Base-by-base conservation (phyloP, 805 yeast genomes). In the Starmerella potacharoeniae region DNA sequence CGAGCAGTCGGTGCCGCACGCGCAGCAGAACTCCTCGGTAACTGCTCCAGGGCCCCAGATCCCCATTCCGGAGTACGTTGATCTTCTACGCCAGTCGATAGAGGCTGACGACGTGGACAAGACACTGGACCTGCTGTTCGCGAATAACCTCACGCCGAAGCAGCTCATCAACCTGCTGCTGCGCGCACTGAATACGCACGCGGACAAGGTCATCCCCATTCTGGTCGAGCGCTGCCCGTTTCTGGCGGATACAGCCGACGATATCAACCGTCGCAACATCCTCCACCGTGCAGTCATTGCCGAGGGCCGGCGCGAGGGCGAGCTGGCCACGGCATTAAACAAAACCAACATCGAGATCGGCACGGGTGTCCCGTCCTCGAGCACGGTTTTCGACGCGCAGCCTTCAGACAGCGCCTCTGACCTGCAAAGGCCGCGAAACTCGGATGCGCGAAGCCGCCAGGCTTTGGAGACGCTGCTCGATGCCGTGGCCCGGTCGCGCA, bases 201-300 rank as follows among this genome's bases (percentile, higher is more conserved):
- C 83, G 77, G 58, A 68, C 63, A n/a, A 64, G 84, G 39, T 70
- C 84, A 51, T 74, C 71, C 30, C 70, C 73, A 14, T 74, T 81
- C 43, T 78, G 79, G 8, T 73, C 76, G 11, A 67, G n/a, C 30
- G 31, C 1, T 17, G 45, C 39, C 17, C 42, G 5, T 40, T 49
- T n/a, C 49, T 48, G 7, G 51, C 48, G 1, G 29, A 77, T 47
- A 93, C 86, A 61, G 74, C 81, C 0, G 71, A 80, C 7, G 96
- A 89, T 63, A 80, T 90, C 45, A 81, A 84, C 54, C 86, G 86
- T 16, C 76, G 96, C 61, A 90, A 86, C 66, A 83, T 90, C 64
- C 78, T 90, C 63, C 97, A 90, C 67, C 87, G 86, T 60, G 84
- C 83, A 63, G 81, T 90, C 29, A 82, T 90, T 54, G 78, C 84